A percentile compares a stretch with the other conserved stretches of the same genome.
Conservation (phyloP, 371 early-diverging fungal genomes). For the Mortierella sp. region DNA sequence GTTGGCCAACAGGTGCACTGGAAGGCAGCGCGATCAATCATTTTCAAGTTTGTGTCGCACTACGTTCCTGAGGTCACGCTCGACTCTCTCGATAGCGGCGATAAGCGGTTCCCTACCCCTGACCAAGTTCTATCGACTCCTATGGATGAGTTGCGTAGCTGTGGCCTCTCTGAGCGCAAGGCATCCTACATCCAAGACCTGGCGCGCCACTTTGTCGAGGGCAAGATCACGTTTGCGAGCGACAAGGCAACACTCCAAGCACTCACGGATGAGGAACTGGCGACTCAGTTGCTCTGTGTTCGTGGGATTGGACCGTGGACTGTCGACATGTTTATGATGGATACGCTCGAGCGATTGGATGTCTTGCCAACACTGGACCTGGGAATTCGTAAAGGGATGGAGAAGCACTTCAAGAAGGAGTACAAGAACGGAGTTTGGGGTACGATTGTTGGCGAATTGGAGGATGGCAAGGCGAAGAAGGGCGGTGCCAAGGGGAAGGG, state of each 20-base stretch:
- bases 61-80: slow-evolving; percentile 52
- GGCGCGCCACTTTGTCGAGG: slow-evolving; percentile 64
- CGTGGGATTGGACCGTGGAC: slow-evolving; percentile 79
- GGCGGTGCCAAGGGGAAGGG: slow-evolving; percentile 59
- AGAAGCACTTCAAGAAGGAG: slow-evolving; percentile 62
- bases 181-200: slow-evolving; percentile 70
- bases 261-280: slow-evolving; percentile 64
- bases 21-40: slow-evolving; percentile 68
- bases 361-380: slow-evolving; percentile 75
- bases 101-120: slow-evolving; percentile 63
- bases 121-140: slow-evolving; percentile 49
- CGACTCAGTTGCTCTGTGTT: slow-evolving; percentile 61
- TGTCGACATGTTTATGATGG: slow-evolving; percentile 80
- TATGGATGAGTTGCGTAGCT: slow-evolving; percentile 56
- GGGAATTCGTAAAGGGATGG: slow-evolving; percentile 73
- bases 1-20: slow-evolving; percentile 74
- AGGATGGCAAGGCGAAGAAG: slow-evolving; percentile 27
- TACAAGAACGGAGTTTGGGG: slow-evolving; percentile 55
- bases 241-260: slow-evolving; percentile 54
- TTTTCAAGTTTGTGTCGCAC: slow-evolving; percentile 60
- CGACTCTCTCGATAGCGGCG: slow-evolving; percentile 52
- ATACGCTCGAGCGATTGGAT: slow-evolving; percentile 69
- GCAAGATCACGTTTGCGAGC: slow-evolving; percentile 56
- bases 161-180: slow-evolving; percentile 69
- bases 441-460: slow-evolving; percentile 22